These are phyloP conservation scores for Suillus decipiens DNA, from an alignment of 768 basidiomycete genomes.

Conservation along the genomic window DNA sequence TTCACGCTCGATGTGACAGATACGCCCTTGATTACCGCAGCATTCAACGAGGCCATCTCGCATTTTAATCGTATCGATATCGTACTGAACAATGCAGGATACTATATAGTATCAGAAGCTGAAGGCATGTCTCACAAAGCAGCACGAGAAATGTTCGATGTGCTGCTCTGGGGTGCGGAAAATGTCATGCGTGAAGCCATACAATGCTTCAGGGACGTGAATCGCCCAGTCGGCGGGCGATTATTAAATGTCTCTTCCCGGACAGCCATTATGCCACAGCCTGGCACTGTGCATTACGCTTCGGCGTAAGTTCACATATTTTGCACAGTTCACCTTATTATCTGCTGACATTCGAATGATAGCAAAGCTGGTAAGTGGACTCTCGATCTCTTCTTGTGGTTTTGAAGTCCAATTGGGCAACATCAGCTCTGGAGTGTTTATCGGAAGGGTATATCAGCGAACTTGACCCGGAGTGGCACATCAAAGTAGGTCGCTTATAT, in stretches of 20 bases:
- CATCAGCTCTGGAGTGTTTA: conserved; percentile 34
- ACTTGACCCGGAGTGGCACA: conserved; percentile 38
- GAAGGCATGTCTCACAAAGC: conserved; percentile 81
- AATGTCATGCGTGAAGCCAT: conserved; percentile 36
- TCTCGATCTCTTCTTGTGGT: background rate
- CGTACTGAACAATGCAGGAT: conserved; percentile 47
- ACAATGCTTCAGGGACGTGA: conserved; percentile 37
- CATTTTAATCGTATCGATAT: conserved; percentile 45
- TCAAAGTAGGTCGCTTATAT: conserved; percentile 27
- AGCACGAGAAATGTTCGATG: conserved; percentile 57
- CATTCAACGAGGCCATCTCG: conserved; percentile 36
- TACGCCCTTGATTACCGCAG: conserved; percentile 32
- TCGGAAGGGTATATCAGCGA: conserved; percentile 33
- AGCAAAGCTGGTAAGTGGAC: conserved; percentile 24
- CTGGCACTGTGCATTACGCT: conserved; percentile 25
- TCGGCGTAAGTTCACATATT: conserved; percentile 27
- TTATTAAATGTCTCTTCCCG: conserved; percentile 37
- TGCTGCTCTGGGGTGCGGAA: conserved; percentile 35
- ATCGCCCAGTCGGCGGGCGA: conserved; percentile 35
- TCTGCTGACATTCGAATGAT: conserved; percentile 14
- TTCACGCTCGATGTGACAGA: conserved; percentile 44
- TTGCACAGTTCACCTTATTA: background rate
- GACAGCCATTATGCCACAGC: conserved; percentile 24
- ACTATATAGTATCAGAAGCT: conserved; percentile 54
- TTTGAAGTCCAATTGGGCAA: background rate